Percentiles rank a stretch among this genome's conserved stretches.
Conservation (phyloP, 1,139 yeast genomes). For the Scheffersomyces insectosa region DNA sequence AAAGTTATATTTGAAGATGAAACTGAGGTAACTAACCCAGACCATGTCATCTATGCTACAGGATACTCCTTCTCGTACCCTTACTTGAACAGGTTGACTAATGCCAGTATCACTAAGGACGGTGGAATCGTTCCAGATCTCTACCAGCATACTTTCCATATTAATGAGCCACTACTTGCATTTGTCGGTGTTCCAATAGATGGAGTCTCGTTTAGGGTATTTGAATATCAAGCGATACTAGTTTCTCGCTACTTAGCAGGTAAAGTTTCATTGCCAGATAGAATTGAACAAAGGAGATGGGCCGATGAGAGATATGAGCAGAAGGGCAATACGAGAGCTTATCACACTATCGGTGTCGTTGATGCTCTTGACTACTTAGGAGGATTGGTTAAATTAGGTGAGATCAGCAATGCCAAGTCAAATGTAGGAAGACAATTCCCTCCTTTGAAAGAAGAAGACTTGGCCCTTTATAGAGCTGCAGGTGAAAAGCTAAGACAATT, state of each 20-base stretch:
- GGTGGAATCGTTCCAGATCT: conserved; percentile 31
- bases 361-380: conserved; percentile 22
- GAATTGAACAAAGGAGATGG: conserved; percentile 34
- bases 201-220: conserved; percentile 39
- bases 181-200: conserved; percentile 46
- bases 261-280: conserved; percentile 28
- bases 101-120: conserved; percentile 20
- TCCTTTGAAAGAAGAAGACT: conserved; percentile 25
- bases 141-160: conserved; percentile 40
- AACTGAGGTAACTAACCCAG: conserved; percentile 27
- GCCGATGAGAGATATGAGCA: conserved; percentile 20
- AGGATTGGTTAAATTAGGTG: conserved; percentile 28
- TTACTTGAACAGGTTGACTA: conserved; percentile 29
- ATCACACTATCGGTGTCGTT: conserved; percentile 39
- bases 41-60: conserved; percentile 42
- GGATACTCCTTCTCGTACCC: conserved; percentile 49
- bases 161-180: conserved; percentile 36
- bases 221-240: conserved; percentile 43
- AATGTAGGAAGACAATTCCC: conserved; percentile 37
- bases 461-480: conserved; percentile 18
- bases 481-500: conserved; percentile 19
- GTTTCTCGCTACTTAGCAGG: conserved; percentile 37
- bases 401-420: conserved; percentile 17
- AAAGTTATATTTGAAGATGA: conserved; percentile 32
- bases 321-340: conserved; percentile 36